A percentile compares a stretch with the other conserved stretches of the same genome.
Conservation (phyloP, 1,139 yeast genomes). For the Scheffersomyces segobiensis region DNA sequence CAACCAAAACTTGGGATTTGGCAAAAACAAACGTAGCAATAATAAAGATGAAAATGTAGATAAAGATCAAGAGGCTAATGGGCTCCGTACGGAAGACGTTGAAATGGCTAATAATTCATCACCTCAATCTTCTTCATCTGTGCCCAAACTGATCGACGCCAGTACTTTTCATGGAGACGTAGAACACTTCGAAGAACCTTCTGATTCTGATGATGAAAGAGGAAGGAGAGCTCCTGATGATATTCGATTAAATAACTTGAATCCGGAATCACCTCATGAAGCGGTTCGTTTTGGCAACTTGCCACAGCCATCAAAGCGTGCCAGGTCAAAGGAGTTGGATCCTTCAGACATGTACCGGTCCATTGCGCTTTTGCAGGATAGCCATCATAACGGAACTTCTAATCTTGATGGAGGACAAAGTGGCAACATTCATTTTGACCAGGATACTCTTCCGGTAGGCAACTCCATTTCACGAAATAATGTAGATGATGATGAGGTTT, state of each 20-base stretch:
- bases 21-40: neutral
- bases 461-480: neutral
- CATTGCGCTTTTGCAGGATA: constrained; percentile 70
- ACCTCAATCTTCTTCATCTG: constrained; percentile 17
- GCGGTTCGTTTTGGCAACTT: constrained; percentile 42
- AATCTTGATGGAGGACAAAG: neutral
- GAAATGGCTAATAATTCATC: constrained; percentile 5
- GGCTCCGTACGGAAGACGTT: neutral
- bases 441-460: neutral
- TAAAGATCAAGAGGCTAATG: constrained; percentile 2
- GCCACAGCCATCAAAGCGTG: constrained; percentile 35
- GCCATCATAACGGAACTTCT: constrained; percentile 21
- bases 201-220: constrained; percentile 9
- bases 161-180: constrained; percentile 16
- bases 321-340: constrained; percentile 53
- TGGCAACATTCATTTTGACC: neutral
- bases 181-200: constrained; percentile 40
- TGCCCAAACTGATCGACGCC: constrained; percentile 5
- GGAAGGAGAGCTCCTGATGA: constrained; percentile 11
- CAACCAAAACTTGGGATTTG: constrained; percentile 36
- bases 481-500: constrained; percentile 72
- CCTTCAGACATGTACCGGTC: constrained; percentile 87
- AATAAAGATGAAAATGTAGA: neutral
- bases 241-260: constrained; percentile 31
- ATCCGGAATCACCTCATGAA: constrained; percentile 9